Conservation (phyloP, 139 green algal genomes). For the Asterochloris erici region DNA sequence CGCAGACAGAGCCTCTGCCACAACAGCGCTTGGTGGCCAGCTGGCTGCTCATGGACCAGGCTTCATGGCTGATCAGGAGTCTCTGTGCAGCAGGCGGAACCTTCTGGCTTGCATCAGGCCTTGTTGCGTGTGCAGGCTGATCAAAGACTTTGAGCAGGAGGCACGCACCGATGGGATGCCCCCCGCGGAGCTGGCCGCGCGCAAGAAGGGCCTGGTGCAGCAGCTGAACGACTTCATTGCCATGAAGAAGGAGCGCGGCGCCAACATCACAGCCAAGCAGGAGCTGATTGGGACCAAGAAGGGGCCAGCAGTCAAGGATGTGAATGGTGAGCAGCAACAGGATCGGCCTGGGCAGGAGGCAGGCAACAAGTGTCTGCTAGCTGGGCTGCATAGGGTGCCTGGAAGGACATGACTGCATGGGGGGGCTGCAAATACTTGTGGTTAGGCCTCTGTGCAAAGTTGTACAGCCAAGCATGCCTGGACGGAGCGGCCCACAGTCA, state of each 20-base stretch:
- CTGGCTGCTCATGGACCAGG: neutral
- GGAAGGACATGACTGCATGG: too few relatives aligned
- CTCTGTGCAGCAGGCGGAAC: neutral
- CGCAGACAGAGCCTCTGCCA: too few relatives aligned
- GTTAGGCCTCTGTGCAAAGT: too few relatives aligned
- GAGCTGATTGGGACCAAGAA: slow-evolving; percentile 35
- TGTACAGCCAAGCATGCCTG: too few relatives aligned
- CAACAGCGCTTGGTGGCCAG: neutral
- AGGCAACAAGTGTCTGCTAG: too few relatives aligned
- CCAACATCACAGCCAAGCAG: neutral
- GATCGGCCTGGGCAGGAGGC: neutral
- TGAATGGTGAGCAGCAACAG: neutral
- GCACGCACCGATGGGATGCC: slow-evolving; percentile 73
- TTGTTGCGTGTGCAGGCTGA: slow-evolving; percentile 56
- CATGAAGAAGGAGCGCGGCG: slow-evolving; percentile 66
- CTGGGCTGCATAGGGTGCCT: too few relatives aligned
- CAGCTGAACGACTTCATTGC: slow-evolving; percentile 80
- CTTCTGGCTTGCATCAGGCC: neutral
- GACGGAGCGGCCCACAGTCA: too few relatives aligned
- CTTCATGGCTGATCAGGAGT: neutral
- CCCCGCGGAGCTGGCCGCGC: slow-evolving; percentile 45
- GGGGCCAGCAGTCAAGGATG: slow-evolving; percentile 5
- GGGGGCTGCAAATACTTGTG: too few relatives aligned
- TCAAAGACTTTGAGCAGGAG: slow-evolving; percentile 90
- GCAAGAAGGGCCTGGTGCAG: slow-evolving; percentile 68